These are phyloP conservation scores for Rhodotorula mucilaginosa DNA, from an alignment of 1,284 basidiomycete species.

Conservation along the genomic window DNA sequence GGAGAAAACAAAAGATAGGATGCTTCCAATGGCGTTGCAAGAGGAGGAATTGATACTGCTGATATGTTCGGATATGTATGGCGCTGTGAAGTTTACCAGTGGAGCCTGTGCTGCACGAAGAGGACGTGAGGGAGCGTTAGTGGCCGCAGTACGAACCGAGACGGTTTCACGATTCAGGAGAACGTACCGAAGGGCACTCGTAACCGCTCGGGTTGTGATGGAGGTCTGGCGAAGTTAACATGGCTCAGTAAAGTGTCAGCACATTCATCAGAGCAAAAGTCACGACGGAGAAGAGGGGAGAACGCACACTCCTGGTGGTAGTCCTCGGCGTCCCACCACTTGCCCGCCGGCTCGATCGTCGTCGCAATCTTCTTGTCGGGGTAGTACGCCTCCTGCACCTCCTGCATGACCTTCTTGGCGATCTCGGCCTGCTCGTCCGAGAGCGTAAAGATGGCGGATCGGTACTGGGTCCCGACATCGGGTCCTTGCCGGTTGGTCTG, in stretches of 20 bases:
- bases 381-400: slow-evolving; percentile 77
- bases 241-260: not conserved
- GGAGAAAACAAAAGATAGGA: too few species aligned
- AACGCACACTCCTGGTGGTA: slow-evolving; percentile 71
- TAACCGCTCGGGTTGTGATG: slow-evolving; percentile 64
- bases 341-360: slow-evolving; percentile 60
- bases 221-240: slow-evolving; percentile 52
- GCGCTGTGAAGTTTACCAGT: slow-evolving; percentile 10
- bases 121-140: not conserved
- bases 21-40: too few species aligned
- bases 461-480: slow-evolving; percentile 80
- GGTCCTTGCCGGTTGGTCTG: slow-evolving; percentile 70
- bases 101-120: slow-evolving; percentile 10
- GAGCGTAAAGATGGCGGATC: slow-evolving; percentile 85
- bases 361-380: slow-evolving; percentile 75
- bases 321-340: slow-evolving; percentile 77
- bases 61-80: too few species aligned
- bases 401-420: slow-evolving; percentile 74
- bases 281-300: not conserved
- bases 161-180: not conserved
- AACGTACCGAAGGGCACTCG: slow-evolving; percentile 53
- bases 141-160: not conserved
- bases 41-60: too few species aligned
- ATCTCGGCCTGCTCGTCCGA: slow-evolving; percentile 70
- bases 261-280: not conserved